Conservation (phyloP, 2,329 filamentous ascomycete species). For the Plectosphaerella cucumerina region DNA sequence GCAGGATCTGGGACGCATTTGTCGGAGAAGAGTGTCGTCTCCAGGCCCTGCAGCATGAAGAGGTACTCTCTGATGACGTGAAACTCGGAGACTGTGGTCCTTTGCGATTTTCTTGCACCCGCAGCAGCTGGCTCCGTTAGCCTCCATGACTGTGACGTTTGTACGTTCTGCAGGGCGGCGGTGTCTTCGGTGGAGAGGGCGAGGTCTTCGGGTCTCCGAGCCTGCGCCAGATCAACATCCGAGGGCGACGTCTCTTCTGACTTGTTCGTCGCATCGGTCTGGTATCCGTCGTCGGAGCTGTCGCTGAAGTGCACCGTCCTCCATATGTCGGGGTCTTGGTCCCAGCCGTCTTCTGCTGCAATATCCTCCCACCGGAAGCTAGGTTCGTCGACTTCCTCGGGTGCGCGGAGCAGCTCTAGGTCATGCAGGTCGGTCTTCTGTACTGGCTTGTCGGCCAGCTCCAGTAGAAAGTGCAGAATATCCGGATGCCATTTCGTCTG, state of each 20-base stretch:
- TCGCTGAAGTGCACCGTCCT: constrained; percentile 63
- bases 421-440: constrained; percentile 63
- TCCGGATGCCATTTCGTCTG: constrained; percentile 70
- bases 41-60: constrained; percentile 79
- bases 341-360: constrained; percentile 69
- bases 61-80: constrained; percentile 42
- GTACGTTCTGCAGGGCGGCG: constrained; percentile 24
- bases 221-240: constrained; percentile 23
- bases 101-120: background rate
- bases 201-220: constrained; percentile 23
- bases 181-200: constrained; percentile 24
- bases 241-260: constrained; percentile 33
- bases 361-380: constrained; percentile 76
- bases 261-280: constrained; percentile 25
- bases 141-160: constrained; percentile 45
- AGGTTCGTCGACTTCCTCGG: constrained; percentile 37
- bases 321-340: constrained; percentile 66
- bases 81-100: constrained; percentile 11
- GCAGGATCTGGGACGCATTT: constrained; percentile 31
- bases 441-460: constrained; percentile 76
- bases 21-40: constrained; percentile 64
- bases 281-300: constrained; percentile 55
- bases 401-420: constrained; percentile 50
- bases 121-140: constrained; percentile 5
- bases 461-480: constrained; percentile 70